Conservation (phyloP, 2,329 filamentous ascomycete species). For the Cordyceps cateniannulata region DNA sequence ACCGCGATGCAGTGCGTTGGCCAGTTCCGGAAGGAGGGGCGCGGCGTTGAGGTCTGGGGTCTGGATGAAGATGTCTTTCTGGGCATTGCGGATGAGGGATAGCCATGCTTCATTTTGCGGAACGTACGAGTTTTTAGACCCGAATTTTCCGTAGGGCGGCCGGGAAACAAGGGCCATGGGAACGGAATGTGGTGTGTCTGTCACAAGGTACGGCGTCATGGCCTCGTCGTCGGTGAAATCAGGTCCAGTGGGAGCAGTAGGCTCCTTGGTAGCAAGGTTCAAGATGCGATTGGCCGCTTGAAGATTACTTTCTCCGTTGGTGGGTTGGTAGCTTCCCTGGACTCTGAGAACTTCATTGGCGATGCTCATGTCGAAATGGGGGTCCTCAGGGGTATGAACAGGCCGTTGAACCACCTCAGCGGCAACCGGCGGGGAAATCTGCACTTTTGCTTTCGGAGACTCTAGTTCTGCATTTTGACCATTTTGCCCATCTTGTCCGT, state of each 20-base stretch:
- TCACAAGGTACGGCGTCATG: slow-evolving; percentile 59
- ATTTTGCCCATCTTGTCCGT: neutral
- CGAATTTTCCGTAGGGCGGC: slow-evolving; percentile 58
- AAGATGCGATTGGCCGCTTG: slow-evolving; percentile 59
- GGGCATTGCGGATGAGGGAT: slow-evolving; percentile 60
- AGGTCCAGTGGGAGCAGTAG: slow-evolving; percentile 46
- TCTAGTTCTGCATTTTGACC: no score
- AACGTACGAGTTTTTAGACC: slow-evolving; percentile 52
- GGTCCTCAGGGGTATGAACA: slow-evolving; percentile 51
- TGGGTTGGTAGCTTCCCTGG: slow-evolving; percentile 48
- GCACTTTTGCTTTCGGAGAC: neutral
- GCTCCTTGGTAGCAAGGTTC: slow-evolving; percentile 52
- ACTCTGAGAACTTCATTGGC: slow-evolving; percentile 55
- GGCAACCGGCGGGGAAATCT: neutral
- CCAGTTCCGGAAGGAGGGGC: slow-evolving; percentile 56
- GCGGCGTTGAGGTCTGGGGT: slow-evolving; percentile 70
- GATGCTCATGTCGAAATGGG: slow-evolving; percentile 59
- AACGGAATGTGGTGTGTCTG: slow-evolving; percentile 42
- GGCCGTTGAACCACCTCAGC: slow-evolving; percentile 26
- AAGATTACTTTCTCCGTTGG: slow-evolving; percentile 44
- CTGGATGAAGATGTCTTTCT: slow-evolving; percentile 65
- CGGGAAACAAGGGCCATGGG: slow-evolving; percentile 69
- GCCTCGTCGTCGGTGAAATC: slow-evolving; percentile 44
- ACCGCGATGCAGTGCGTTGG: slow-evolving; percentile 59
- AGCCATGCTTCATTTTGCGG: slow-evolving; percentile 75